Evolutionary conservation across 2,329 filamentous ascomycete species (phyloP).

Genomic region (Chaetomium strumarium): DNA sequence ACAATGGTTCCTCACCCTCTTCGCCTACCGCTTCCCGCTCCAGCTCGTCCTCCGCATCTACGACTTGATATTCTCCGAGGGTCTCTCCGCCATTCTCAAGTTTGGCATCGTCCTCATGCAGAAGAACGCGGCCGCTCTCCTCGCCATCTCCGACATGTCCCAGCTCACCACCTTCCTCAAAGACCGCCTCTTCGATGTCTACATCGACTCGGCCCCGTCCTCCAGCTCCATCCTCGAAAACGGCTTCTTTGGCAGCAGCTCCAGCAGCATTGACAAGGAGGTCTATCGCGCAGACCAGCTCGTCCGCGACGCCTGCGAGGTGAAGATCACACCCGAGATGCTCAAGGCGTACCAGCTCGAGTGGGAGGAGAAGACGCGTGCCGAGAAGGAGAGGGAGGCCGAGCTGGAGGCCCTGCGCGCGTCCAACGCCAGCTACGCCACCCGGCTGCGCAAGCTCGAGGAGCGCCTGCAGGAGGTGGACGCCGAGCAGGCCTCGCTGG

Average conservation of each 20-base stretch:
- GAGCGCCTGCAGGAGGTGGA: conserved; percentile 84
- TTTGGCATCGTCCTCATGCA: conserved; percentile 96
- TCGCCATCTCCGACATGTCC: conserved; percentile 86
- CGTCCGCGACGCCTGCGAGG: conserved; percentile 83
- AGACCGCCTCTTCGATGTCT: conserved; percentile 90
- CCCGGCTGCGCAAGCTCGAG: conserved; percentile 78
- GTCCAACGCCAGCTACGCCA: conserved; percentile 60
- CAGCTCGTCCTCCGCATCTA: conserved; percentile 96
- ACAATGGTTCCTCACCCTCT: conserved; percentile 98
- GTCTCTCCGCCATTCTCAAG: conserved; percentile 84
- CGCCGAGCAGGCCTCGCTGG: conserved; percentile 81
- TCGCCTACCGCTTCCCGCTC: conserved; percentile 93
- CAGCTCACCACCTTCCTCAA: conserved; percentile 85
- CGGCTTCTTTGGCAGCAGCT: conserved; percentile 93
- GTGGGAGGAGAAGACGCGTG: conserved; percentile 86
- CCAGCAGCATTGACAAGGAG: conserved; percentile 85
- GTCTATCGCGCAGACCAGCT: conserved; percentile 92
- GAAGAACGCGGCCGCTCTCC: conserved; percentile 73
- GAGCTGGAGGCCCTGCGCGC: conserved; percentile 71
- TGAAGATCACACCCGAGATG: conserved; percentile 77
- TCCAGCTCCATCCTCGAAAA: conserved; percentile 91
- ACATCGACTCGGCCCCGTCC: conserved; percentile 90
- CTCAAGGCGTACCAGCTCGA: conserved; percentile 76
- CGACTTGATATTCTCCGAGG: conserved; percentile 89
- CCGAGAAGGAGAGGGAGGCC: conserved; percentile 73